Evolutionary conservation across 345 rosid species (phyloP).

Genomic region (Atalantia buxifolia): DNA sequence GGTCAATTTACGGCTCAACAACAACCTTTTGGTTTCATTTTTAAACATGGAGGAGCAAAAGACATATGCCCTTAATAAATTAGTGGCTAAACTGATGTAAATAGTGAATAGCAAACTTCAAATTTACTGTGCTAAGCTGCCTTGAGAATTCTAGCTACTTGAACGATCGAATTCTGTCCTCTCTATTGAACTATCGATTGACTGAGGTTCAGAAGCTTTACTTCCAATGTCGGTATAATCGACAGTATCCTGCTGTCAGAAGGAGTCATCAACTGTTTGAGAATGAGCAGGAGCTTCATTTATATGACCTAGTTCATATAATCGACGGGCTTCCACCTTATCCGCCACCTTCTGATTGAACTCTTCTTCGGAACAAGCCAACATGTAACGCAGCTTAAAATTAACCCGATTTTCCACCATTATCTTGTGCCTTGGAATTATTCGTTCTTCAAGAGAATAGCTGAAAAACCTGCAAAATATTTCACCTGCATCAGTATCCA

Average conservation of each 20-base stretch:
- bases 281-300: constrained; percentile 7
- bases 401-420: constrained; percentile 74
- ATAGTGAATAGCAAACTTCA: background rate
- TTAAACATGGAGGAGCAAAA: background rate
- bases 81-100: background rate
- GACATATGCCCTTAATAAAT: background rate
- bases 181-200: background rate
- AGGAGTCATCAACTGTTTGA: constrained; percentile 3
- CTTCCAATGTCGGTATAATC: constrained; percentile 1
- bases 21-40: background rate
- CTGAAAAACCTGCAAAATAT: constrained; percentile 72
- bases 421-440: constrained; percentile 72
- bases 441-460: constrained; percentile 76
- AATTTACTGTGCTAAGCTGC: background rate
- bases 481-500: constrained; percentile 8
- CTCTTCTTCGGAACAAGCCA: constrained; percentile 64
- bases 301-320: constrained; percentile 47
- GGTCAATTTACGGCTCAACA: background rate
- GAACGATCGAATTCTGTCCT: background rate
- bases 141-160: background rate
- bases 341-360: constrained; percentile 54
- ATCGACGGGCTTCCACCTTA: constrained; percentile 58
- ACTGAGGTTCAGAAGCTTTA: constrained; percentile 1
- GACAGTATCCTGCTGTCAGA: background rate
- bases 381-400: constrained; percentile 75